A percentile compares a stretch with the other conserved stretches of the same genome.
phyloP scores from a whole-genome alignment of 768 basidiomycete species.

The Auriscalpium orientale region DNA sequence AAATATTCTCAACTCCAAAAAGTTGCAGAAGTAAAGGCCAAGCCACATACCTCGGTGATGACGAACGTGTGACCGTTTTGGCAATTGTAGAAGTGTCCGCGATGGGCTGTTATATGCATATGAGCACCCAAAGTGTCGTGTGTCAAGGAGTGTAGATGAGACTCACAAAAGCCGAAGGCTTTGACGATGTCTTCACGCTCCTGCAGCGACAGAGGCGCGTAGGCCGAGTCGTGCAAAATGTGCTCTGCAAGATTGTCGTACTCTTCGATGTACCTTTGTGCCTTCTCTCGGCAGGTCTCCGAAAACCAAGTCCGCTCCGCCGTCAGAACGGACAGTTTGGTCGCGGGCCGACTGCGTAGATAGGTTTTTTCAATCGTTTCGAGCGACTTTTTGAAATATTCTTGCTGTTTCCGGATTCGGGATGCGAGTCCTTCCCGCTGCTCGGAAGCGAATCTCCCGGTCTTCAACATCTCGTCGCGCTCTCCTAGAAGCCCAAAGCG shows the following conservation, averaged over 20 bases:
- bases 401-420: slow-evolving; percentile 1
- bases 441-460: neutral
- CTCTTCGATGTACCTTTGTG: slow-evolving; percentile 15
- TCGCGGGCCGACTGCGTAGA: slow-evolving; percentile 16
- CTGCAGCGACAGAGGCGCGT: slow-evolving; percentile 19
- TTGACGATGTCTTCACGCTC: slow-evolving; percentile 21
- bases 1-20: neutral
- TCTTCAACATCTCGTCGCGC: slow-evolving; percentile 1
- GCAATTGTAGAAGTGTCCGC: slow-evolving; percentile 28
- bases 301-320: slow-evolving; percentile 21
- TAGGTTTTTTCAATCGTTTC: slow-evolving; percentile 8
- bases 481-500: slow-evolving; percentile 16
- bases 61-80: slow-evolving; percentile 56
- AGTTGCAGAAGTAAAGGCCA: neutral
- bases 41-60: slow-evolving; percentile 40
- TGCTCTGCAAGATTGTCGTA: slow-evolving; percentile 15
- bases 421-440: neutral
- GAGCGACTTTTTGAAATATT: neutral
- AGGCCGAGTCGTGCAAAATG: slow-evolving; percentile 13
- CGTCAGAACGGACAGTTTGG: slow-evolving; percentile 6
- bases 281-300: slow-evolving; percentile 18
- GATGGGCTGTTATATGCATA: slow-evolving; percentile 13
- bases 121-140: neutral
- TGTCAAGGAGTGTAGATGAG: neutral
- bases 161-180: slow-evolving; percentile 21